Conservation (phyloP, 2,329 filamentous ascomycete species). For the Rutstroemia sp. region DNA sequence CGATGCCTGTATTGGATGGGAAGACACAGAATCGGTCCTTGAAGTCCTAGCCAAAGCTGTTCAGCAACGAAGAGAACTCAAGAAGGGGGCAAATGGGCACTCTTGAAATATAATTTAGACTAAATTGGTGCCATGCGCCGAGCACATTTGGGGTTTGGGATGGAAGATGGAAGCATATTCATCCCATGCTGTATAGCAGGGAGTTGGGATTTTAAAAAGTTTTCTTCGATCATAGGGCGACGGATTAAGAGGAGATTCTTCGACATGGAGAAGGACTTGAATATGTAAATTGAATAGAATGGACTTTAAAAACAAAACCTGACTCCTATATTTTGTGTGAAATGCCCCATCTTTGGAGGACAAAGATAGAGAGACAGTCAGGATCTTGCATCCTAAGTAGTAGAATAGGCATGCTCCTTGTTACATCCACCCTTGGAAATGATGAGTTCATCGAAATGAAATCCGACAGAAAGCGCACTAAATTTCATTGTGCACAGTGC, state of each 20-base stretch:
- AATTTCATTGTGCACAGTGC: neutral
- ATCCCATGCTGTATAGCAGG: neutral
- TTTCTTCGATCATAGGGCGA: neutral
- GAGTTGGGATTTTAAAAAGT: constrained; percentile 1
- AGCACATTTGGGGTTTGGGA: too few species aligned
- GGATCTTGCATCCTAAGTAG: too few species aligned
- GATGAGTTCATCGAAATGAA: too few species aligned
- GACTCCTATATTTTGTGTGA: too few species aligned
- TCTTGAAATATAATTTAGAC: neutral
- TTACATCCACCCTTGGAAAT: too few species aligned
- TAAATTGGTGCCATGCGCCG: neutral
- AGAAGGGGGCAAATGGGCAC: constrained; percentile 14
- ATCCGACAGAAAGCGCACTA: neutral
- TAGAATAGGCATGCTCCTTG: too few species aligned
- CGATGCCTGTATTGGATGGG: constrained; percentile 93
- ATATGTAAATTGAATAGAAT: neutral
- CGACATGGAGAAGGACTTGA: neutral
- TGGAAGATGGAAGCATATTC: neutral
- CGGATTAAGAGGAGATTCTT: too few species aligned
- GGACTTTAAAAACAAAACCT: too few species aligned
- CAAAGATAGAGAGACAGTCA: neutral
- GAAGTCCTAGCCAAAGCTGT: constrained; percentile 74
- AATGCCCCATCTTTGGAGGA: too few species aligned
- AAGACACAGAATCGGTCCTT: constrained; percentile 76
- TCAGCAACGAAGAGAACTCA: constrained; percentile 55